phyloP scores from a whole-genome alignment of 192 early-diverging fungal genomes.

The Thoreauomyces humboldtii region DNA sequence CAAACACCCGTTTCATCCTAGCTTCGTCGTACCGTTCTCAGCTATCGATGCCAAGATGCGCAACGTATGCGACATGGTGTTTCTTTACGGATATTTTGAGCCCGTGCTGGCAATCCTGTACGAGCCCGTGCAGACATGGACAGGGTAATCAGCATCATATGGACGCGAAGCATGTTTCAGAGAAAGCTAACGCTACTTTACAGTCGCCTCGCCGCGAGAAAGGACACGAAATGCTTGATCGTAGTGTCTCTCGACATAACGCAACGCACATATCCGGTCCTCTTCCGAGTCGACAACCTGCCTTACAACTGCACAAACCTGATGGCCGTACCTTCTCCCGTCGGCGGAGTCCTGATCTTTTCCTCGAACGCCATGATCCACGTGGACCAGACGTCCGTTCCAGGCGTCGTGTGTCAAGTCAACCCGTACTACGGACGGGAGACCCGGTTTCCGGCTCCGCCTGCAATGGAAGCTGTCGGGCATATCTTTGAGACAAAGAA shows the following conservation, averaged over 20 bases:
- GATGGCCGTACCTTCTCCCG: conserved; percentile 73
- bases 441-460: conserved; percentile 31
- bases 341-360: conserved; percentile 83
- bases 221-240: conserved; percentile 69
- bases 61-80: conserved; percentile 85
- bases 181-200: no score
- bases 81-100: conserved; percentile 87
- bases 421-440: conserved; percentile 68
- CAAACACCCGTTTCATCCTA: conserved; percentile 46
- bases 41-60: conserved; percentile 54
- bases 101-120: conserved; percentile 93
- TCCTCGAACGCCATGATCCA: conserved; percentile 79
- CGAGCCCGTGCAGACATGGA: conserved; percentile 82
- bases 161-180: no score
- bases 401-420: conserved; percentile 71
- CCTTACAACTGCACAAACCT: conserved; percentile 80
- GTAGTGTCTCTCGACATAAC: conserved; percentile 85
- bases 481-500: conserved; percentile 33
- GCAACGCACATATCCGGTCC: conserved; percentile 73
- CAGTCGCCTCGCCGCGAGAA: conserved; percentile 61
- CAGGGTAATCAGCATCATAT: conserved; percentile 66
- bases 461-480: conserved; percentile 25
- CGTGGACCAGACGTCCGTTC: conserved; percentile 73
- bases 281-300: conserved; percentile 71
- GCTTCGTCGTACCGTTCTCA: conserved; percentile 38